These are phyloP conservation scores for Populus hybrid DNA, from an alignment of 441 rosid species.

Conservation along the genomic window DNA sequence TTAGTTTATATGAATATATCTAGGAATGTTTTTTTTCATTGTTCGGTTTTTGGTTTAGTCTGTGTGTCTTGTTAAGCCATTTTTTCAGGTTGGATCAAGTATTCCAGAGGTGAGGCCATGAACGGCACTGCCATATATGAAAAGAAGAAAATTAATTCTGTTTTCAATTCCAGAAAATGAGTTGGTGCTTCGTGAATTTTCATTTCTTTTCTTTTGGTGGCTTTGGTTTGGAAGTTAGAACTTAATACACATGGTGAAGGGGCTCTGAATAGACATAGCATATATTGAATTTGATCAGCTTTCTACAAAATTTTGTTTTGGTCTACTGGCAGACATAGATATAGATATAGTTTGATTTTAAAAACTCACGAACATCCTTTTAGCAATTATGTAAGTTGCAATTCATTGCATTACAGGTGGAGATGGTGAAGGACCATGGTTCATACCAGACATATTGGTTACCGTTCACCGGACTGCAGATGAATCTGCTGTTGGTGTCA, in stretches of 20 bases:
- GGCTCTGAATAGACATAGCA: background rate
- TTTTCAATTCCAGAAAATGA: background rate
- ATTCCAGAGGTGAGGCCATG: background rate
- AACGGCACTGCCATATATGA: background rate
- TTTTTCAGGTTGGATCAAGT: background rate
- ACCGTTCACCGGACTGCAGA: conserved; percentile 66
- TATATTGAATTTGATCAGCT: background rate
- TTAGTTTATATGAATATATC: background rate
- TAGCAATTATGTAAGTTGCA: background rate
- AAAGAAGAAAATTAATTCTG: background rate
- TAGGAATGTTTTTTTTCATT: background rate
- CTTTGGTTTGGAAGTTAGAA: background rate
- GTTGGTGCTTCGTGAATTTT: background rate
- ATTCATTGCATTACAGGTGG: conserved; percentile 52
- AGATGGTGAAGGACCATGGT: conserved; percentile 79
- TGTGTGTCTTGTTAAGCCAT: background rate
- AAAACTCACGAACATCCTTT: background rate
- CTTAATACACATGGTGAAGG: background rate
- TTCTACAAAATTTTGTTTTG: background rate
- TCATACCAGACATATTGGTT: conserved; percentile 87
- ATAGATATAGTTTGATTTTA: background rate
- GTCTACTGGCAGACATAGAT: background rate
- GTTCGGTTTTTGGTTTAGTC: background rate
- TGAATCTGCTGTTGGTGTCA: conserved; percentile 59
- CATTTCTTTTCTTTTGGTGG: background rate